Evolutionary conservation across 176 grass and related monocot species (phyloP).

Genomic region (Miscanthus lutarioriparius): DNA sequence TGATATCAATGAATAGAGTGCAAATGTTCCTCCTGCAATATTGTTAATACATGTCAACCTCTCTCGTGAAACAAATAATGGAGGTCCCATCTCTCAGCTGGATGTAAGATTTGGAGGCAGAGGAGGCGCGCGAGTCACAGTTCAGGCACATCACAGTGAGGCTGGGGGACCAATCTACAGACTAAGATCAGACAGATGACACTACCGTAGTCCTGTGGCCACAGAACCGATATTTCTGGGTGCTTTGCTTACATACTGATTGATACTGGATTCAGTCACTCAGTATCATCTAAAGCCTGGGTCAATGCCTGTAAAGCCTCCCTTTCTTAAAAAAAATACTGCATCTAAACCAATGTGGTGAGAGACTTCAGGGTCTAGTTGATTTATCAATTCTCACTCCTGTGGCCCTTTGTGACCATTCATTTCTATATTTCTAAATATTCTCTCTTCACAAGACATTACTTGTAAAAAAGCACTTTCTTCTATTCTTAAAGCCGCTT

Average conservation of each 20-base stretch:
- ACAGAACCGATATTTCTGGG: neutral
- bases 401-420: neutral
- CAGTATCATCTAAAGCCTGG: neutral
- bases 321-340: neutral
- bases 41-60: conserved; percentile 16
- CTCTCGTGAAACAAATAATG: neutral
- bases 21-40: conserved; percentile 69
- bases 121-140: neutral
- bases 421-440: neutral
- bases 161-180: neutral
- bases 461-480: neutral
- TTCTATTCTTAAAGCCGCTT: conserved; percentile 9
- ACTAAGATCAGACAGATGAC: neutral
- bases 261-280: neutral
- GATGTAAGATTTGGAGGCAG: neutral
- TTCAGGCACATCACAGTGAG: neutral
- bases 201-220: neutral
- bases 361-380: neutral
- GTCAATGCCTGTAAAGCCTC: neutral
- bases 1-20: conserved; percentile 83
- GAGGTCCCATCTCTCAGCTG: neutral
- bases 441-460: neutral
- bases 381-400: neutral
- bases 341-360: neutral
- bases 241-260: neutral